These are phyloP conservation scores for Trifolium dubium DNA, from an alignment of 306 rosid species.

Conservation along the genomic window DNA sequence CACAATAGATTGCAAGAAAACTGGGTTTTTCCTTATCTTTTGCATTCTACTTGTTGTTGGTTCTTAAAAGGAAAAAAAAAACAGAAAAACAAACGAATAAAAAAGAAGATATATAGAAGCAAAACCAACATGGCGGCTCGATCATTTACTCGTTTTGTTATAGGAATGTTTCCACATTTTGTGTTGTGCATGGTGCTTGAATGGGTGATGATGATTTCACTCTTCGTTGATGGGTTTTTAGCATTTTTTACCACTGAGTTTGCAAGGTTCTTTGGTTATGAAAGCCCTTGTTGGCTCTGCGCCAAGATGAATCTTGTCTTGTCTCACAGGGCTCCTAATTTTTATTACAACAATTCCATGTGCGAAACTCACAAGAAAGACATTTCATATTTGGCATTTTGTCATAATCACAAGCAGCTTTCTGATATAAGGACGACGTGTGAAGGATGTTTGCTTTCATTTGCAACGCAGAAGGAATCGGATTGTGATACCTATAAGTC, in stretches of 20 bases:
- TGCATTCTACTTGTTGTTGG: conserved; percentile 22
- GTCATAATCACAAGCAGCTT: conserved; percentile 77
- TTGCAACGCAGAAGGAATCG: conserved; percentile 76
- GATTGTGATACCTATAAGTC: conserved; percentile 73
- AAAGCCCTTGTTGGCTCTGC: conserved; percentile 76
- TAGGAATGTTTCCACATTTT: conserved; percentile 69
- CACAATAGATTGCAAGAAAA: conserved; percentile 13
- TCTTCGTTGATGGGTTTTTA: conserved; percentile 70
- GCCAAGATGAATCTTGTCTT: conserved; percentile 69
- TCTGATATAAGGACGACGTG: conserved; percentile 78
- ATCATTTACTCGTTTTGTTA: conserved; percentile 50
- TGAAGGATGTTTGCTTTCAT: conserved; percentile 84
- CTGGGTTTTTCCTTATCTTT: conserved; percentile 11
- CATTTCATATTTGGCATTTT: conserved; percentile 75
- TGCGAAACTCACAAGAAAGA: conserved; percentile 83
- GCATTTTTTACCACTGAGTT: conserved; percentile 69
- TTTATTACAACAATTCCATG: conserved; percentile 69
- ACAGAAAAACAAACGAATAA: neutral
- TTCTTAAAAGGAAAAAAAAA: neutral
- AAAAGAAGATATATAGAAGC: neutral
- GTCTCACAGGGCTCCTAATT: conserved; percentile 51
- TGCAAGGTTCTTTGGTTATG: conserved; percentile 67
- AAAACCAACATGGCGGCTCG: conserved; percentile 47
- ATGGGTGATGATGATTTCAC: conserved; percentile 65
- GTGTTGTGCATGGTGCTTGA: conserved; percentile 71